phyloP scores from a whole-genome alignment of 108 stramenopile genomes.

The Stephanodiscus triporus region DNA sequence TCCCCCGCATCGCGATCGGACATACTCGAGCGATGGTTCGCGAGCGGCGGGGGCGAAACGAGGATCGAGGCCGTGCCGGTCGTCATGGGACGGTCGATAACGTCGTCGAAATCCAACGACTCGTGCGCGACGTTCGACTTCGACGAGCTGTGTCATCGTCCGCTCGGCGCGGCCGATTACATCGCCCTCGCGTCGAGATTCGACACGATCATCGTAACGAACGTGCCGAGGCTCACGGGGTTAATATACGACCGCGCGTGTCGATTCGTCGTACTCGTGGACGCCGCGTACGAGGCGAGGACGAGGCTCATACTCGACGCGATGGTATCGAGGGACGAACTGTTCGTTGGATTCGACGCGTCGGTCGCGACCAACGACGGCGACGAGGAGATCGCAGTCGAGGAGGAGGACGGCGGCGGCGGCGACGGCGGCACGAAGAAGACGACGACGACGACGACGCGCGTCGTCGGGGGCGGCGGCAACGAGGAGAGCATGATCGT shows the following conservation, averaged over 20 bases:
- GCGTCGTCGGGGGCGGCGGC: neutral
- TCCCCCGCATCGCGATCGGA: neutral
- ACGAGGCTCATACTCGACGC: conserved; percentile 32
- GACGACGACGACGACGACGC: no score
- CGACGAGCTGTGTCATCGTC: conserved; percentile 33
- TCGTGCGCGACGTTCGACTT: conserved; percentile 40
- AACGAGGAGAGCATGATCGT: conserved; percentile 27
- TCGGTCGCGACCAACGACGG: conserved; percentile 43
- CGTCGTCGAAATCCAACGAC: conserved; percentile 14
- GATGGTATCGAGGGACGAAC: conserved; percentile 35
- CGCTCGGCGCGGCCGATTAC: conserved; percentile 44
- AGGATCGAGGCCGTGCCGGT: conserved; percentile 32
- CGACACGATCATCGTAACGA: conserved; percentile 23
- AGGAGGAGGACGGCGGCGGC: no score
- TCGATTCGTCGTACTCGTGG: conserved; percentile 58
- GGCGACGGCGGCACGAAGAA: neutral
- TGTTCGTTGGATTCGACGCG: conserved; percentile 55
- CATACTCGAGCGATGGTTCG: neutral
- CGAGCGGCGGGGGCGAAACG: neutral
- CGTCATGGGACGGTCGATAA: conserved; percentile 29
- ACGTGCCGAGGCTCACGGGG: conserved; percentile 31
- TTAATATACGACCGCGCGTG: conserved; percentile 49
- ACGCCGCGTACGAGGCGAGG: conserved; percentile 65
- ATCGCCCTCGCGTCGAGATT: conserved; percentile 17
- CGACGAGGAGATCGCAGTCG: conserved; percentile 50